phyloP scores from a whole-genome alignment of 306 rosid genomes.

The Arachis stenosperma region DNA sequence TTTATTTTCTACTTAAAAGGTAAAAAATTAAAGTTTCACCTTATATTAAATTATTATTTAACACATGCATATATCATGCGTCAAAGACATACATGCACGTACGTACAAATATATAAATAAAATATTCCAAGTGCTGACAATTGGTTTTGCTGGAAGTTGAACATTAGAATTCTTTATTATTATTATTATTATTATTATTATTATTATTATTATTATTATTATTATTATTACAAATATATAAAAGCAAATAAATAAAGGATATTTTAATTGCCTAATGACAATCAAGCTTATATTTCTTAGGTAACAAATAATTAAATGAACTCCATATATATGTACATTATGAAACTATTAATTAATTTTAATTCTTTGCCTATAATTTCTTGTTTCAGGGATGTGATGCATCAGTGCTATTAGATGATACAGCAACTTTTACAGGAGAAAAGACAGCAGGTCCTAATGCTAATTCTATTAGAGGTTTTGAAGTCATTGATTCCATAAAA shows the following conservation, averaged over 20 bases:
- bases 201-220: too few species aligned
- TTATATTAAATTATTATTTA: too few species aligned
- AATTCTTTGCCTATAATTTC: not conserved
- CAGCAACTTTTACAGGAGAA: conserved; percentile 69
- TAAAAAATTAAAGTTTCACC: too few species aligned
- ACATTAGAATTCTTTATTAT: too few species aligned
- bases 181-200: too few species aligned
- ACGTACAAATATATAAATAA: not conserved
- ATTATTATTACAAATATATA: too few species aligned
- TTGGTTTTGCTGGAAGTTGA: not conserved
- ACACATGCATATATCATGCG: too few species aligned
- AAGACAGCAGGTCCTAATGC: conserved; percentile 57
- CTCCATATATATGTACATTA: too few species aligned
- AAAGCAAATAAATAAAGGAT: not conserved
- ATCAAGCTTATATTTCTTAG: too few species aligned
- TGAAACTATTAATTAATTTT: not conserved
- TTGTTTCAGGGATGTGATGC: conserved; percentile 72
- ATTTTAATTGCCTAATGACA: too few species aligned
- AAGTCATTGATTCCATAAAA: conserved; percentile 62
- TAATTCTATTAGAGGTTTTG: conserved; percentile 60
- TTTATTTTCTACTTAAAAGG: not conserved
- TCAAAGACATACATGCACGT: not conserved
- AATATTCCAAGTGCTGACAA: too few species aligned
- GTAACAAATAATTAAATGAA: too few species aligned
- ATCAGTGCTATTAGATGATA: conserved; percentile 65